These are phyloP conservation scores for Citrus unshiu DNA, from an alignment of 345 rosid species.

Conservation along the genomic window DNA sequence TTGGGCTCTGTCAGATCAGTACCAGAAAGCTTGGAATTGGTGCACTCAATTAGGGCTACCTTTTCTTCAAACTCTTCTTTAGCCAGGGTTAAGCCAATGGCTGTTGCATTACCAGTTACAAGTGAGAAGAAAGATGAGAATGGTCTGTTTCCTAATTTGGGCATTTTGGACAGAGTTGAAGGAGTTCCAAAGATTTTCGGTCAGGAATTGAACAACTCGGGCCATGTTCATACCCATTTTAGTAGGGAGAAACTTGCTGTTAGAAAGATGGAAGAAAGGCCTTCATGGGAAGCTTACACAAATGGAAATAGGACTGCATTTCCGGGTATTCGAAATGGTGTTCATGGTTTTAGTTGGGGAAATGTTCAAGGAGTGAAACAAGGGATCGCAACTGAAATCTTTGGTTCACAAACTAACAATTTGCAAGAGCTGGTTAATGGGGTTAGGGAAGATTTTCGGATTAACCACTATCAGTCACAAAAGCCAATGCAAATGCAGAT, in stretches of 20 bases:
- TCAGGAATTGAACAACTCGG: conserved; percentile 54
- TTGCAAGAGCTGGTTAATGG: conserved; percentile 48
- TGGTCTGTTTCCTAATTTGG: conserved; percentile 30
- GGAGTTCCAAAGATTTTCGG: conserved; percentile 69
- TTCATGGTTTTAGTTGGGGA: conserved; percentile 54
- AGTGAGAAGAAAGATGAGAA: conserved; percentile 46
- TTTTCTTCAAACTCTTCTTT: conserved; percentile 47
- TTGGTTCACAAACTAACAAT: conserved; percentile 39
- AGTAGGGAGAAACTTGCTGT: conserved; percentile 88
- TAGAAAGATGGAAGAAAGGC: conserved; percentile 80
- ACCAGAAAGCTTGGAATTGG: conserved; percentile 58
- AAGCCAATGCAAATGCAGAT: conserved; percentile 68
- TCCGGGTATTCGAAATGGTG: conserved; percentile 40
- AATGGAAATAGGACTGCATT: conserved; percentile 46
- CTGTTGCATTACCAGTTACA: conserved; percentile 21
- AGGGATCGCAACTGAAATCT: conserved; percentile 38
- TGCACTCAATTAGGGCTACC: conserved; percentile 46
- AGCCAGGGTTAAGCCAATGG: conserved; percentile 32
- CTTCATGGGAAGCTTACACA: conserved; percentile 46
- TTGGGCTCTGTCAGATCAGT: conserved; percentile 85
- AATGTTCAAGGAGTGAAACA: conserved; percentile 43
- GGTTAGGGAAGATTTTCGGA: conserved; percentile 40
- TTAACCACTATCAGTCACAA: conserved; percentile 44
- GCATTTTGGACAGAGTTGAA: conserved; percentile 45
- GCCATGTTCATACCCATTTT: conserved; percentile 36